Evolutionary conservation across 345 rosid genomes (phyloP).

Genomic region (Viola odorata): DNA sequence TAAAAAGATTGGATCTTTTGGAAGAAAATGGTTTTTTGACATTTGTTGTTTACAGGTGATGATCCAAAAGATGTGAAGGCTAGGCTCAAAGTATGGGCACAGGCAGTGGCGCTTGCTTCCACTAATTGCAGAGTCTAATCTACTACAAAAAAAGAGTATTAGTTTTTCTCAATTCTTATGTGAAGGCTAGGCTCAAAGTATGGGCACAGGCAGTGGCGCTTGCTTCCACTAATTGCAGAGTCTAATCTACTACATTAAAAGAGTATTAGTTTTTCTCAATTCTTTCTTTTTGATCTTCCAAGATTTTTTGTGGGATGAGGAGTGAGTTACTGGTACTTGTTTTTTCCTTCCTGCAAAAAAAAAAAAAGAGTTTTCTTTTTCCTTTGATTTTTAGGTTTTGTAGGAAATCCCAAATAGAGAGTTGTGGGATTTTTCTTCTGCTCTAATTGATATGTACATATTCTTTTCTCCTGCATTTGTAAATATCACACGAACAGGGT

Average conservation of each 20-base stretch:
- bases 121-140: constrained; percentile 14
- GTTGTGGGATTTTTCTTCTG: too few relatives aligned
- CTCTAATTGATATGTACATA: too few relatives aligned
- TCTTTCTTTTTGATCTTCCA: neutral
- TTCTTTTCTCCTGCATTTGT: constrained; percentile 4
- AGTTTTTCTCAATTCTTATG: constrained; percentile 4
- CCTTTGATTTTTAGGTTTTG: too few relatives aligned
- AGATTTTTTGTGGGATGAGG: too few relatives aligned
- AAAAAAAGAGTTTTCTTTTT: too few relatives aligned
- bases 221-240: constrained; percentile 33
- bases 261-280: neutral
- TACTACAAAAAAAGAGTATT: constrained; percentile 3
- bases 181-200: constrained; percentile 36
- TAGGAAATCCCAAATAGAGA: too few relatives aligned
- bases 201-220: constrained; percentile 98
- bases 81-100: constrained; percentile 93
- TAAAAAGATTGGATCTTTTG: neutral
- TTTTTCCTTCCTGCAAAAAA: too few relatives aligned
- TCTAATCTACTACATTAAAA: constrained; percentile 5
- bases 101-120: constrained; percentile 77
- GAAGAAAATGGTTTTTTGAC: neutral
- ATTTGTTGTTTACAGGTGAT: constrained; percentile 48
- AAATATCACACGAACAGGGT: constrained; percentile 14
- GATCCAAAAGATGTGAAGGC: constrained; percentile 93
- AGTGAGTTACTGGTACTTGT: too few relatives aligned